Evolutionary conservation across 169 alveolate genomes (phyloP).

Genomic region (Cryptosporidium viatorum): DNA sequence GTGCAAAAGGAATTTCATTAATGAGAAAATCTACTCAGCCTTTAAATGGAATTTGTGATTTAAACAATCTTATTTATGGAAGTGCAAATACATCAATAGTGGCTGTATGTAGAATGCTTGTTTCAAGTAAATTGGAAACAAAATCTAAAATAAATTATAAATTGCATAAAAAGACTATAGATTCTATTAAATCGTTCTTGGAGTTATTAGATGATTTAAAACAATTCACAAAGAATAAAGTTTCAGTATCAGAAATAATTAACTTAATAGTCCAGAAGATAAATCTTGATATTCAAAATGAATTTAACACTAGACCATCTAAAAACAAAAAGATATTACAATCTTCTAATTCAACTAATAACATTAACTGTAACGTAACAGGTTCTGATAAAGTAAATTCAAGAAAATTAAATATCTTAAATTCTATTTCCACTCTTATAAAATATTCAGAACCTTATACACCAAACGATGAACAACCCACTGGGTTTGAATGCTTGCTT

Average conservation of each 20-base stretch:
- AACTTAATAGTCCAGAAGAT: background rate
- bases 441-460: constrained; percentile 76
- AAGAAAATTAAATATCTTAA: background rate
- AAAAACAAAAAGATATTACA: background rate
- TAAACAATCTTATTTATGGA: background rate
- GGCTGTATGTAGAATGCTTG: constrained; percentile 24
- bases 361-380: constrained; percentile 18
- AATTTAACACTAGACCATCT: constrained; percentile 4
- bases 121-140: background rate
- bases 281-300: constrained; percentile 3
- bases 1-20: constrained; percentile 55
- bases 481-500: constrained; percentile 76
- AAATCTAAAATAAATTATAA: background rate
- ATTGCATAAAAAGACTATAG: background rate
- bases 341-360: background rate
- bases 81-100: background rate
- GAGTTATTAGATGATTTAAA: constrained; percentile 27
- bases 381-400: constrained; percentile 50
- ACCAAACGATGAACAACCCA: constrained; percentile 77
- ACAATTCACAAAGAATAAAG: constrained; percentile 3
- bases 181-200: background rate
- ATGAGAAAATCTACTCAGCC: constrained; percentile 73
- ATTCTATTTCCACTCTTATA: constrained; percentile 59
- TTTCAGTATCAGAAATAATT: constrained; percentile 35
- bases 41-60: constrained; percentile 43